Percentiles rank a stretch among this genome's conserved stretches.
phyloP scores from a whole-genome alignment of 2,329 filamentous ascomycete species.

The Rhynchosporium secalis region DNA sequence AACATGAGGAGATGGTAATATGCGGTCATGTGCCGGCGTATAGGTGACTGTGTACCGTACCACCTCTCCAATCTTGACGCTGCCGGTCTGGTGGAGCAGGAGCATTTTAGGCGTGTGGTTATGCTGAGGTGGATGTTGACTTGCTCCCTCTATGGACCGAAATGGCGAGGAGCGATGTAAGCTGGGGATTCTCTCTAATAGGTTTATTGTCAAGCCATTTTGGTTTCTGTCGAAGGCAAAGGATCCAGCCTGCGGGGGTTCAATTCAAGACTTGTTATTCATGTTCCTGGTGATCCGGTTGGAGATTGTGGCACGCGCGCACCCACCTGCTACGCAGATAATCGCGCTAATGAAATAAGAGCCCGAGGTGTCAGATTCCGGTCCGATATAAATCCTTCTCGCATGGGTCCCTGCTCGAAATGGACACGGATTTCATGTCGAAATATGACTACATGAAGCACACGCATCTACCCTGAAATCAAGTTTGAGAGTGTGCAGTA shows the following conservation, averaged over 20 bases:
- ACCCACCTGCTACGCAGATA: neutral
- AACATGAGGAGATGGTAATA: slow-evolving; percentile 78
- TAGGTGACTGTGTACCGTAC: slow-evolving; percentile 92
- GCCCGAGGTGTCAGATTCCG: neutral
- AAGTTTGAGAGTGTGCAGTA: no score
- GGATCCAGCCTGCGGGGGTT: neutral
- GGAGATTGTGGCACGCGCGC: slow-evolving; percentile 2
- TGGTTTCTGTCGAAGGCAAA: neutral
- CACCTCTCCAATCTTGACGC: slow-evolving; percentile 91
- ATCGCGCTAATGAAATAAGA: neutral
- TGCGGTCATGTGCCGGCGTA: slow-evolving; percentile 83
- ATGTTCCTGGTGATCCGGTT: slow-evolving; percentile 6
- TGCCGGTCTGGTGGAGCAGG: slow-evolving; percentile 85
- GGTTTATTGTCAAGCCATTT: neutral
- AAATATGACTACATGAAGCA: no score
- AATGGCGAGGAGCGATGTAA: neutral
- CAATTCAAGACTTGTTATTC: neutral
- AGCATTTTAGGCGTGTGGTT: slow-evolving; percentile 62
- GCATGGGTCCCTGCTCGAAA: neutral
- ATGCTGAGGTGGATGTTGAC: neutral
- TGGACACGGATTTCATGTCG: neutral
- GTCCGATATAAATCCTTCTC: neutral
- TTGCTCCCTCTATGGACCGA: neutral
- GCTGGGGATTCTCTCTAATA: no score
- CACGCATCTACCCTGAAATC: no score